These are phyloP conservation scores for Colletotrichum aenigma DNA, from an alignment of 2,329 filamentous ascomycete genomes.

Conservation along the genomic window DNA sequence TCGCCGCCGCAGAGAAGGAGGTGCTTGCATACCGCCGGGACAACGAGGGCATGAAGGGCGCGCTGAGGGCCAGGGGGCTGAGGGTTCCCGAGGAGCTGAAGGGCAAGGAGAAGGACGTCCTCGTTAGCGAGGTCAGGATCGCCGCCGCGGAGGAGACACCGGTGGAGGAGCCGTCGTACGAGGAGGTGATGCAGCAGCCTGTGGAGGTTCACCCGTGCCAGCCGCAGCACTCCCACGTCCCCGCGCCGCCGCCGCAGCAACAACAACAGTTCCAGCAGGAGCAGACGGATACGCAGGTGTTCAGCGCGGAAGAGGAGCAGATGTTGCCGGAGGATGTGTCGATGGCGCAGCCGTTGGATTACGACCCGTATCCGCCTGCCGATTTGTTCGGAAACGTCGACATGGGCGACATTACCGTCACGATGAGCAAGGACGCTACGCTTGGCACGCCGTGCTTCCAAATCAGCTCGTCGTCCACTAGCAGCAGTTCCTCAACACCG, in stretches of 20 bases:
- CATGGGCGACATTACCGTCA: slow-evolving; percentile 42
- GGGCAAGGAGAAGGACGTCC: neutral
- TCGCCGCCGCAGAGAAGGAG: slow-evolving; percentile 46
- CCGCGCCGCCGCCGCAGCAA: neutral
- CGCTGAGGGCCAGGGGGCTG: slow-evolving; percentile 31
- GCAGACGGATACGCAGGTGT: neutral
- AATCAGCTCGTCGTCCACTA: slow-evolving; percentile 36
- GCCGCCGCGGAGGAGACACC: neutral
- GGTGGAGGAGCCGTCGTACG: neutral
- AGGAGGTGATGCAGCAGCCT: neutral
- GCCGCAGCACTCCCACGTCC: neutral
- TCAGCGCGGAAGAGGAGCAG: neutral
- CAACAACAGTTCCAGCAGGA: neutral
- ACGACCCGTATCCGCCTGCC: slow-evolving; percentile 7
- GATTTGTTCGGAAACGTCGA: slow-evolving; percentile 39
- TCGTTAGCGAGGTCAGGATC: neutral
- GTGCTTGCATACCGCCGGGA: slow-evolving; percentile 38
- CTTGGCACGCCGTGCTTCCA: slow-evolving; percentile 48
- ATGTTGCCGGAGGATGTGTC: slow-evolving; percentile 1
- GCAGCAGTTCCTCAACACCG: slow-evolving; percentile 17
- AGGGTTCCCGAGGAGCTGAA: neutral
- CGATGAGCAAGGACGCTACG: slow-evolving; percentile 43
- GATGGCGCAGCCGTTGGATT: neutral
- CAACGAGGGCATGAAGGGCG: slow-evolving; percentile 46
- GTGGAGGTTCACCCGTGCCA: neutral